These are phyloP conservation scores for Diplosphaera chodatii DNA, from an alignment of 139 green algal genomes.

Conservation along the genomic window DNA sequence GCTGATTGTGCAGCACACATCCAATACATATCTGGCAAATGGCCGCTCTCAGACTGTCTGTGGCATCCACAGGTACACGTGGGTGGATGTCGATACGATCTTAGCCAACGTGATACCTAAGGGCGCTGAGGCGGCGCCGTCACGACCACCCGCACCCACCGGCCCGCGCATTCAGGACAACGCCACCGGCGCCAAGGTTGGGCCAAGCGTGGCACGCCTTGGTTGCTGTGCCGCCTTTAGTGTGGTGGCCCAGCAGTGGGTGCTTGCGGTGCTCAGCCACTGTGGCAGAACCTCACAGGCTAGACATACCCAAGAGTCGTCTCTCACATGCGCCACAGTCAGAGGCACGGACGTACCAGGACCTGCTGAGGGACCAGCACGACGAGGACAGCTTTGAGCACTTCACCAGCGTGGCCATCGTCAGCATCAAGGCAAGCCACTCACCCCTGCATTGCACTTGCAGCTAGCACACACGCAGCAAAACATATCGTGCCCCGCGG, in stretches of 20 bases:
- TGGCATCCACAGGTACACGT: conserved; percentile 52
- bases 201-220: too few species aligned
- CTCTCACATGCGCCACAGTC: conserved; percentile 23
- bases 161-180: conserved; percentile 85
- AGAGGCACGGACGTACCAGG: conserved; percentile 87
- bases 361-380: conserved; percentile 85
- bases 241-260: too few species aligned
- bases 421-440: conserved; percentile 34
- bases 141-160: conserved; percentile 34
- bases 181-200: conserved; percentile 25
- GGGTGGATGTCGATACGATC: conserved; percentile 79
- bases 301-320: too few species aligned
- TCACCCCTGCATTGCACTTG: too few species aligned
- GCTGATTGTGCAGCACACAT: too few species aligned
- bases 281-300: too few species aligned
- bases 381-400: conserved; percentile 90
- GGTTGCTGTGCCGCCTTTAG: too few species aligned
- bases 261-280: too few species aligned
- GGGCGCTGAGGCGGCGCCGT: conserved; percentile 21
- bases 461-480: too few species aligned
- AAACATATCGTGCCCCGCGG: too few species aligned
- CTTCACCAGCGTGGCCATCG: conserved; percentile 68
- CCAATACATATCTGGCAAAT: too few species aligned
- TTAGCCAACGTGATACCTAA: conserved; percentile 56
- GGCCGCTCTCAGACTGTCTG: too few species aligned